Evolutionary conservation across 208 protist species (phyloP), one percentile per base, ranked within the genome.

Genomic region (Leishmania guyanensis): DNA sequence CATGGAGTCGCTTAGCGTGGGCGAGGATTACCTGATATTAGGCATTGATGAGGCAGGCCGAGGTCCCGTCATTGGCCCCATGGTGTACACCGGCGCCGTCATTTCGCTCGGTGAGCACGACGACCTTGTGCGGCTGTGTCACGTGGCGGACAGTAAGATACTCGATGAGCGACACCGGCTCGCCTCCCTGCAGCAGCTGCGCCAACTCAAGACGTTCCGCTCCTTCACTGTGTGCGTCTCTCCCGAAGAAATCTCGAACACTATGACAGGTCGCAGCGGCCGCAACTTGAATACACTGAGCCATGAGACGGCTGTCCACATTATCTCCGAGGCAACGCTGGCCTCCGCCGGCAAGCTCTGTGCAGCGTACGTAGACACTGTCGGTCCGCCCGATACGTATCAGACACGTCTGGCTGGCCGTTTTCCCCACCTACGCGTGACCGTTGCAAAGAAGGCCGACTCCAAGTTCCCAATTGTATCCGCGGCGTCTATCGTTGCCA

Each of bases 11-110:
- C 80, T 94, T 16, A 70, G 88, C 76, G 72, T 87, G 33, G 62
- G 46, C 39, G 90, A 92, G 26, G 89, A 93, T 66, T 88, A 91
- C 84, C 87, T 93, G 65, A 82, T 98, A 8, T 80, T 99, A 14
- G 98, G 98, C 48, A 99, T 99, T 62, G 98, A 99, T 76, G 98
- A 99, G 88, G 98, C 98, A 14, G 98, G 98, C 4, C 89, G 98
- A 79, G 98, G 98, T 12, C 96, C 98, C 73, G 96, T 99, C 5
- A 77, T 99, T 29, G 98, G 98, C 29, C 95, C 97, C 10, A 98
- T 99, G 95, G 96, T 99, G 17, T 99, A 99, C 88, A 91, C 89
- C n/a, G 91, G 92, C 39, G 90, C 93, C 12, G 90, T 96, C 46
- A 89, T 94, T 56, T 81, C 92, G 17, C 80, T 95, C 1, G 89